Evolutionary conservation across 1,284 basidiomycete species (phyloP).

Genomic region (Schizophyllum amplum): DNA sequence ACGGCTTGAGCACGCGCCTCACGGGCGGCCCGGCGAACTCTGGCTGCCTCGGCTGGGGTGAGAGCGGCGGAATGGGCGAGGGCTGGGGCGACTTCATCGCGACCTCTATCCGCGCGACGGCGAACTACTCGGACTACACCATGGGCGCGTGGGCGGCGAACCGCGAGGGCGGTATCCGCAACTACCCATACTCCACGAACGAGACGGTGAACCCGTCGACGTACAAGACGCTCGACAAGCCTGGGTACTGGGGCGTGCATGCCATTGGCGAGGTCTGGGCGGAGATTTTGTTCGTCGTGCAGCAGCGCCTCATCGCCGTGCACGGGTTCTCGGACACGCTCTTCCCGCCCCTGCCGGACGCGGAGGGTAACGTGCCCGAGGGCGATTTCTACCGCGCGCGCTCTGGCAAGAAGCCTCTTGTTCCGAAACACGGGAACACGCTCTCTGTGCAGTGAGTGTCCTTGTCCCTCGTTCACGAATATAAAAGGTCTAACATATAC

Average conservation of each 20-base stretch:
- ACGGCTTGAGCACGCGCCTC: slow-evolving; percentile 88
- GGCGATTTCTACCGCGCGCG: slow-evolving; percentile 69
- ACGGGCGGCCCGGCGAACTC: slow-evolving; percentile 93
- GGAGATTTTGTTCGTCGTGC: slow-evolving; percentile 83
- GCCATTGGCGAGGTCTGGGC: slow-evolving; percentile 96
- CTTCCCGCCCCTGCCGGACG: slow-evolving; percentile 68
- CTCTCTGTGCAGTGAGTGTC: slow-evolving; percentile 61
- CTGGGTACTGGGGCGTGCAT: slow-evolving; percentile 88
- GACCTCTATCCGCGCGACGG: slow-evolving; percentile 73
- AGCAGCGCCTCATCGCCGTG: slow-evolving; percentile 68
- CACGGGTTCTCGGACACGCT: slow-evolving; percentile 75
- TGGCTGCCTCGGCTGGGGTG: slow-evolving; percentile 91
- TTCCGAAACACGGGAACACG: slow-evolving; percentile 92
- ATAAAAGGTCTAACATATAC: slow-evolving; percentile 1
- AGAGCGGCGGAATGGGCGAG: slow-evolving; percentile 95
- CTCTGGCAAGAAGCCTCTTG: slow-evolving; percentile 47
- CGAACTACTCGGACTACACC: slow-evolving; percentile 67
- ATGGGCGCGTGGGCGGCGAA: slow-evolving; percentile 97
- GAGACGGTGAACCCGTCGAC: slow-evolving; percentile 79
- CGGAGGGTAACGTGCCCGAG: slow-evolving; percentile 51
- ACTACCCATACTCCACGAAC: slow-evolving; percentile 81
- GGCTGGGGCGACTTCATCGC: slow-evolving; percentile 90
- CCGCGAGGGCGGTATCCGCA: slow-evolving; percentile 70
- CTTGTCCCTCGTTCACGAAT: background rate
- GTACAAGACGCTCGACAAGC: slow-evolving; percentile 94